Conservation (phyloP, 75 land plant genomes). For the Pinus taeda region DNA sequence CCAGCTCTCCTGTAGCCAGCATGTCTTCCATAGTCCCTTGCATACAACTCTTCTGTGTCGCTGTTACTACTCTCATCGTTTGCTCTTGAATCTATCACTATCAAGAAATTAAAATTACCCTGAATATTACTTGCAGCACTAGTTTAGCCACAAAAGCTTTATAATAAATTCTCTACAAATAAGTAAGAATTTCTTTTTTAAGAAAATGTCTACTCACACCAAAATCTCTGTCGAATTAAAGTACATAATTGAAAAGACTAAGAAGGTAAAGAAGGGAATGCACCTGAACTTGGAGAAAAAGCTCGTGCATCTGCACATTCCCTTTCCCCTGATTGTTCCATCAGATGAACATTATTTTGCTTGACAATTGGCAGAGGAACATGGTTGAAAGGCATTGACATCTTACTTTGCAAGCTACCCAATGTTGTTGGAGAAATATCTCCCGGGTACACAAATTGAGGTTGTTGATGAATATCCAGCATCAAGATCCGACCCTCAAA, state of each 20-base stretch:
- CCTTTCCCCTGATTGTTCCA: conserved; percentile 5
- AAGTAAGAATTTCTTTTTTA: no score
- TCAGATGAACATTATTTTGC: conserved; percentile 6
- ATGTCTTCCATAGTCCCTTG: conserved; percentile 2
- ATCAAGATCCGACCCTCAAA: conserved; percentile 10
- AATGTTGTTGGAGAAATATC: background rate
- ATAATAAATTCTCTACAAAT: no score
- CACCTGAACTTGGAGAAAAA: conserved; percentile 12
- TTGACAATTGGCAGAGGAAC: background rate
- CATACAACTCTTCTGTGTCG: conserved; percentile 12
- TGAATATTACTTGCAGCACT: conserved; percentile 11
- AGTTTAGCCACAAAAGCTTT: background rate
- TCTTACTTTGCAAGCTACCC: background rate
- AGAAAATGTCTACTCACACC: no score
- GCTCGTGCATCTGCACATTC: background rate
- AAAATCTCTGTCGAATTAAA: background rate
- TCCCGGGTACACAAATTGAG: conserved; percentile 5
- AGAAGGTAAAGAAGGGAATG: background rate
- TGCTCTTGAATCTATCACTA: conserved; percentile 11
- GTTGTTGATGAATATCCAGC: conserved; percentile 19
- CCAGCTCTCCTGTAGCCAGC: conserved; percentile 6
- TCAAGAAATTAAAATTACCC: conserved; percentile 8
- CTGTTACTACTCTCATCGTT: conserved; percentile 13
- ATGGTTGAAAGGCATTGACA: background rate
- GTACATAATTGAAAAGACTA: background rate